Evolutionary conservation across 2,329 filamentous ascomycete species (phyloP).

Genomic region (Alternaria tenuissima): DNA sequence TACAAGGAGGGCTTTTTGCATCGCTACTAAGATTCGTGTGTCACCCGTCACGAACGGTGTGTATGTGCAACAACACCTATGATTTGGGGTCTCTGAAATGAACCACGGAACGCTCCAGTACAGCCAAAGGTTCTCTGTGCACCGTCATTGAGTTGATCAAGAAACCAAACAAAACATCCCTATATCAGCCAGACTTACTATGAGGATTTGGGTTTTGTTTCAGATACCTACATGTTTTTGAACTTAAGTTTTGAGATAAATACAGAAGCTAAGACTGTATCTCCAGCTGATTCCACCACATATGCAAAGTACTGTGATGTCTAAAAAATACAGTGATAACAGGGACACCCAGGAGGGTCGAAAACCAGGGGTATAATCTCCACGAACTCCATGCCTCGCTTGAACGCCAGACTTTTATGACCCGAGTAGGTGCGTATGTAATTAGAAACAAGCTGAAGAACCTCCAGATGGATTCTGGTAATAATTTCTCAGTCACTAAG

Average conservation of each 20-base stretch:
- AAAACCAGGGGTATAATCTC: conserved; percentile 7
- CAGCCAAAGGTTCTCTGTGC: not conserved
- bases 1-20: not conserved
- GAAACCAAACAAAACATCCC: not conserved
- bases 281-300: not conserved
- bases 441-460: not conserved
- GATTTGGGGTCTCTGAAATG: not conserved
- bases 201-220: not conserved
- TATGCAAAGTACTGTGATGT: not conserved
- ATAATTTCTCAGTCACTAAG: conserved; percentile 16
- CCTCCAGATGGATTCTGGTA: not conserved
- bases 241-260: not conserved
- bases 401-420: not conserved
- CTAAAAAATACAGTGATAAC: not conserved
- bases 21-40: not conserved
- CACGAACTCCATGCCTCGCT: conserved; percentile 5
- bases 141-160: not conserved
- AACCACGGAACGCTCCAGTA: not conserved
- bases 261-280: not conserved
- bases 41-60: too few relatives aligned
- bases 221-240: not conserved
- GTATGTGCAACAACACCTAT: not conserved
- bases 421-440: not conserved
- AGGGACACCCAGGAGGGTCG: not conserved
- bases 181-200: not conserved